Evolutionary conservation across 2,329 filamentous ascomycete species (phyloP), one percentile per base, ranked within the genome.

Genomic region (Ophiocordyceps australis): DNA sequence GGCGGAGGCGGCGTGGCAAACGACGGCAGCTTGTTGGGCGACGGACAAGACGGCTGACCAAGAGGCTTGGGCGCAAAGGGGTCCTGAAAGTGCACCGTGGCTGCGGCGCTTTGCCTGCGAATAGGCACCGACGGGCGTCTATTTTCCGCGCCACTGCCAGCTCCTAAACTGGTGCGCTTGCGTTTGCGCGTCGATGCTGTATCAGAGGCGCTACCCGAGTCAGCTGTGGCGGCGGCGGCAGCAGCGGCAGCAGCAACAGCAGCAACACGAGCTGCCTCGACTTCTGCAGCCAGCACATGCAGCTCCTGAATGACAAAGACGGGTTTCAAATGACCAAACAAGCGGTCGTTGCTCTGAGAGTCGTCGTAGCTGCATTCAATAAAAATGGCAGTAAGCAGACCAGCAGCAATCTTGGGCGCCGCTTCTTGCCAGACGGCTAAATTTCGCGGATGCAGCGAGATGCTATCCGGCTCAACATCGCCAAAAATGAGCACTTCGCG

Each of bases 291-390:
- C 3, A 98, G 61, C 0, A 55, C 62, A 18, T 59, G 59, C 30
- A 98, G 58, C 49, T 98, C 89, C 23, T 77, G 67, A 14, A 86
- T 69, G 9, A 98, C 52, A 45, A 82, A 89, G 1, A 72, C 62
- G 0, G 89, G 89, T 20, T 81, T 80, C 10, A 98, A 57, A 39
- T 98, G 89, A 0, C 89, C 89, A 36, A 83, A 98, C 0, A 98
- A 60, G 1, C 74, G 67, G 25, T 77, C 73, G 32, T 89, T 74
- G 14, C 69, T 62, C 39, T 83, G 76, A 7, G 68, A 67, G 46
- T 94, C 76, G 32, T 82, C 78, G 47, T 86, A 98, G 33, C 81
- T 92, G 49, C 86, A 95, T 55, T 98, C 89, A 38, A 98, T 91
- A 43, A 95, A 86, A 9, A 98, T 77, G 9, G 76, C 86, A 0